Conservation (phyloP, 2,329 filamentous ascomycete genomes). For the Mollisia scopiformis region DNA sequence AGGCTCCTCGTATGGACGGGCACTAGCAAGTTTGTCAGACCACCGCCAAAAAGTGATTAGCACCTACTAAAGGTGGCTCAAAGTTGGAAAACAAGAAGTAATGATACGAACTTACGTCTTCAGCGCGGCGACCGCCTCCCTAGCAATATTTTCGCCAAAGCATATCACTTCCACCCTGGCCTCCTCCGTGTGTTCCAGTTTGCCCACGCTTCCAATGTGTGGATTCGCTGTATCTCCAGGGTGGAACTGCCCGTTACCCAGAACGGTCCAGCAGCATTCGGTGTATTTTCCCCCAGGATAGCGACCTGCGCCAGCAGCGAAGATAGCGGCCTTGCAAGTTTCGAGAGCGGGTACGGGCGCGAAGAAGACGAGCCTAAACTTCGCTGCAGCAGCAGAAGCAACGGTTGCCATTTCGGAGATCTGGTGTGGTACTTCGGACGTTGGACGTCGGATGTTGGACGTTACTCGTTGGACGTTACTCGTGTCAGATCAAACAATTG, state of each 20-base stretch:
- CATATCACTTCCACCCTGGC: slow-evolving; percentile 67
- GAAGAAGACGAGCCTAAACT: slow-evolving; percentile 53
- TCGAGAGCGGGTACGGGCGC: slow-evolving; percentile 47
- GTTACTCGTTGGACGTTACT: too few relatives aligned
- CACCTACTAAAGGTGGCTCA: too few relatives aligned
- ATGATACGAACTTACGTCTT: slow-evolving; percentile 68
- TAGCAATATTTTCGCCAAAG: slow-evolving; percentile 58
- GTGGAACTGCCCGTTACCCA: slow-evolving; percentile 67
- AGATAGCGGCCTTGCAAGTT: slow-evolving; percentile 57
- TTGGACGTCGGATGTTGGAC: too few relatives aligned
- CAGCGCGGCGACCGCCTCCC: slow-evolving; percentile 62
- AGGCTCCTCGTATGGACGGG: slow-evolving; percentile 56
- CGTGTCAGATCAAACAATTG: too few relatives aligned
- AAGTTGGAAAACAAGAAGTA: too few relatives aligned
- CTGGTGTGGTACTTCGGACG: too few relatives aligned
- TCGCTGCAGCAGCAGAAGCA: neutral
- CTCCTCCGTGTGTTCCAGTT: slow-evolving; percentile 62
- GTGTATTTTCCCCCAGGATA: slow-evolving; percentile 51
- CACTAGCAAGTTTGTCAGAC: slow-evolving; percentile 25
- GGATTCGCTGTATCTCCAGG: slow-evolving; percentile 65
- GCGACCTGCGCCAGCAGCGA: slow-evolving; percentile 59
- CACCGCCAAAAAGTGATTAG: slow-evolving; percentile 3
- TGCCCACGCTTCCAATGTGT: slow-evolving; percentile 59
- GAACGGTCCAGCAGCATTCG: slow-evolving; percentile 53
- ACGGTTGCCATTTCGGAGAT: neutral